Evolutionary conservation across 169 alveolate genomes (phyloP).

Genomic region (Cryptosporidium meleagridis): DNA sequence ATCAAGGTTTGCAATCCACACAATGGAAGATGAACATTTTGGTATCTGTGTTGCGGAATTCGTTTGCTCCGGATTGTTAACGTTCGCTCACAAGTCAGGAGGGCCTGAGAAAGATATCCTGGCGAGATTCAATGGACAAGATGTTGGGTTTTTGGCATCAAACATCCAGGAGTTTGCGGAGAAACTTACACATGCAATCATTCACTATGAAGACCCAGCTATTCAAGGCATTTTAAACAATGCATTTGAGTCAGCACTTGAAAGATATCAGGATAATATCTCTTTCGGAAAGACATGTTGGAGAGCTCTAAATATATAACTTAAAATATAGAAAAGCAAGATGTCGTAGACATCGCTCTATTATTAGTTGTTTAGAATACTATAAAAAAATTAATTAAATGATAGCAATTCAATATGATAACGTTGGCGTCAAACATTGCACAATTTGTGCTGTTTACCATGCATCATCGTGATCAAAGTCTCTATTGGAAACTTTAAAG

Average conservation of each 20-base stretch:
- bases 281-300: constrained; percentile 59
- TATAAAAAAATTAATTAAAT: constrained; percentile 5
- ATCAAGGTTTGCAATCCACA: constrained; percentile 90
- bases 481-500: constrained; percentile 46
- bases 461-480: constrained; percentile 73
- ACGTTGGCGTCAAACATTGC: not conserved
- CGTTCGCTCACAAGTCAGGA: constrained; percentile 91
- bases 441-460: constrained; percentile 8
- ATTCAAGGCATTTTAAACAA: constrained; percentile 6
- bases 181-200: constrained; percentile 3
- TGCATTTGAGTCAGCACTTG: constrained; percentile 9
- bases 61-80: constrained; percentile 89
- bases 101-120: constrained; percentile 91
- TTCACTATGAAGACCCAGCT: constrained; percentile 10
- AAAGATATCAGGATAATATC: constrained; percentile 31
- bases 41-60: constrained; percentile 93
- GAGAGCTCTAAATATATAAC: constrained; percentile 25
- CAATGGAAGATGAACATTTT: constrained; percentile 92
- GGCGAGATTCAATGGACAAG: constrained; percentile 56
- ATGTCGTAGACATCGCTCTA: not conserved
- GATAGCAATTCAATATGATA: not conserved
- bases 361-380: constrained; percentile 11
- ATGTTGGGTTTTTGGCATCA: constrained; percentile 86
- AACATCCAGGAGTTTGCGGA: constrained; percentile 83
- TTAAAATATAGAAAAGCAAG: constrained; percentile 7